Base-by-base conservation (phyloP, 805 yeast species). In the Candida easanensis region DNA sequence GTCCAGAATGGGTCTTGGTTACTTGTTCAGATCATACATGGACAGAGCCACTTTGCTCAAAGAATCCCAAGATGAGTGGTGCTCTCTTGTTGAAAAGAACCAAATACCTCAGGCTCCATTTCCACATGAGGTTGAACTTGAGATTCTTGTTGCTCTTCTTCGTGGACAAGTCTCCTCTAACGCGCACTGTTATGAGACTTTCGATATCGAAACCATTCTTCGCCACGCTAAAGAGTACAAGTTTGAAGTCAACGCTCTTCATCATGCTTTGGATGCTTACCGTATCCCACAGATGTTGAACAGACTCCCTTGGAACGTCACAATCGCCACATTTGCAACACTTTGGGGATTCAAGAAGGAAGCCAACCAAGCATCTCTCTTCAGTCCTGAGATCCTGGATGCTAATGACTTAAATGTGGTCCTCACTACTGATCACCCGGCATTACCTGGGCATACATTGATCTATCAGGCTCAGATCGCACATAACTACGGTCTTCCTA, bases 331-430 rank as follows among this genome's bases (percentile, higher is more conserved):
- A 13, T 42, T 42, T 36, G 41, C 45, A 5, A 36, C 45, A 6
- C 20, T 36, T 3, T 42, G 45, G 45, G 45, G 45, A 8, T 42
- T 42, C 36, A 42, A 42, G 30, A 42, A 42, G 25, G 45, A 42
- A 23, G 45, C 45, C 7, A 32, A 36, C 19, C 45, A 42, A 27
- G 45, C 45, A 3, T 42, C 45, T 9, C 20, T 42, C 7, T 42
- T 42, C 41, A 36, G 41, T 21, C 45, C 45, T 9, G 38, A 36
- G 34, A 42, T 37, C 14, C 21, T 42, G 22, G 26, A 37, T 11
- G 7, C 41, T 11, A n/a, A 42, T 16, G 28, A 33, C 18, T 15
- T 42, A 30, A 37, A 37, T 25, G 45, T 42, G 11, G 45, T 42
- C 10, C 33, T 42, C 14, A 42, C 45, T n/a, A 42, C 45, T 3